These are phyloP conservation scores for Trichoderma hamatum DNA, from an alignment of 2,329 filamentous ascomycete genomes.

Conservation along the genomic window DNA sequence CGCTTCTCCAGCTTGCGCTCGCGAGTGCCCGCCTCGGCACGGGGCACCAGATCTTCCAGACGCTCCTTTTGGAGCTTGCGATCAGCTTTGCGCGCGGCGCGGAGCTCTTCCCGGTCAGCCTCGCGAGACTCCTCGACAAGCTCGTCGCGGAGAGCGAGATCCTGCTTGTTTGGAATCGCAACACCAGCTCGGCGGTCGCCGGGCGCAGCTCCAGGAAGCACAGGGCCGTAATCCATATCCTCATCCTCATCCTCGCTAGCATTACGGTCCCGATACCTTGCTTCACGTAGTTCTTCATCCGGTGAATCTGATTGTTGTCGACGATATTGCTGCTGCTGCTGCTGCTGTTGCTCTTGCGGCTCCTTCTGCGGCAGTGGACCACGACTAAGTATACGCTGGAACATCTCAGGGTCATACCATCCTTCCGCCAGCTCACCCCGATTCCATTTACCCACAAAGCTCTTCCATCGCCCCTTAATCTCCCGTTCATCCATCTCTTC, in stretches of 20 bases:
- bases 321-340: constrained; percentile 8
- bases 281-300: background rate
- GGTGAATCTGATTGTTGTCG: constrained; percentile 7
- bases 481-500: constrained; percentile 74
- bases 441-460: constrained; percentile 92
- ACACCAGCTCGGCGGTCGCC: constrained; percentile 48
- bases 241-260: constrained; percentile 38
- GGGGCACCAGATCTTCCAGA: constrained; percentile 79
- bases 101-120: constrained; percentile 58
- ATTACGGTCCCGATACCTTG: constrained; percentile 12
- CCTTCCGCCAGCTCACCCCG: constrained; percentile 81
- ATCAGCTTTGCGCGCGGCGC: constrained; percentile 65
- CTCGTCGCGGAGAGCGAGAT: constrained; percentile 66
- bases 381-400: constrained; percentile 46
- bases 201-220: constrained; percentile 33
- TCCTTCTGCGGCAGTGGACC: constrained; percentile 18
- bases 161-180: constrained; percentile 70
- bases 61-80: constrained; percentile 68
- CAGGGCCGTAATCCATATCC: constrained; percentile 57
- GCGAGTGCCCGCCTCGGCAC: constrained; percentile 78
- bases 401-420: constrained; percentile 86
- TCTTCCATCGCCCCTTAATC: constrained; percentile 85
- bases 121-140: constrained; percentile 53
- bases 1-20: constrained; percentile 89
- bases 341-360: background rate